A percentile compares a stretch with the other conserved stretches of the same genome.
phyloP scores from a whole-genome alignment of 805 yeast genomes.

The Cephaloascus fragrans region DNA sequence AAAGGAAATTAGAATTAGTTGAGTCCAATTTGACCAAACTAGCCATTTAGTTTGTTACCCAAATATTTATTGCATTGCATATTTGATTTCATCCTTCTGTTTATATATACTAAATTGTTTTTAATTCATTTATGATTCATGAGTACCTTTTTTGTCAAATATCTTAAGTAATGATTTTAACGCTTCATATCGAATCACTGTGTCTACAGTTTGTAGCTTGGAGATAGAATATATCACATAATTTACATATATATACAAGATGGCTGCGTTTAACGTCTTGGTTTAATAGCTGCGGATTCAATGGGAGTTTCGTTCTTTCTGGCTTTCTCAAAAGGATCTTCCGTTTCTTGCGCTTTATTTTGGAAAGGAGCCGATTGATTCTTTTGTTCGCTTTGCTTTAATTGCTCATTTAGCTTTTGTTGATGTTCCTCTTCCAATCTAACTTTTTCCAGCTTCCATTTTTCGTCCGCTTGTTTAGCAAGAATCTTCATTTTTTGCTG shows the following conservation, averaged over 20 bases:
- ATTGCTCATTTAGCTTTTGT: constrained; percentile 19
- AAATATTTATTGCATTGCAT: too few relatives aligned
- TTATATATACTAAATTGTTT: too few relatives aligned
- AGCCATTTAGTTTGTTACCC: too few relatives aligned
- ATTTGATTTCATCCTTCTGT: too few relatives aligned
- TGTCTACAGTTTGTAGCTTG: too few relatives aligned
- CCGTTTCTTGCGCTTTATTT: constrained; percentile 4
- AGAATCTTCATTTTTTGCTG: constrained; percentile 40
- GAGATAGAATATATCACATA: too few relatives aligned
- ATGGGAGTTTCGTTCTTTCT: constrained; percentile 20
- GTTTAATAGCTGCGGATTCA: constrained; percentile 25
- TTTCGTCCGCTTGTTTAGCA: constrained; percentile 35
- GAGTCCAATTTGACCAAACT: background rate
- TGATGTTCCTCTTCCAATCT: constrained; percentile 21
- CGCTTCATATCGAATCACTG: too few relatives aligned
- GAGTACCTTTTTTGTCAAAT: too few relatives aligned
- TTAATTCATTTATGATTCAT: too few relatives aligned
- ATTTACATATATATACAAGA: too few relatives aligned
- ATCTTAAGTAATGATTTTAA: too few relatives aligned
- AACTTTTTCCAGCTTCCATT: constrained; percentile 26
- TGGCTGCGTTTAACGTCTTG: constrained; percentile 10
- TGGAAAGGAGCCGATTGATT: background rate
- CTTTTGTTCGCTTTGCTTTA: constrained; percentile 2
- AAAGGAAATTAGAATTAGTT: background rate
- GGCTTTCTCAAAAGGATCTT: constrained; percentile 3